Conservation (phyloP, 129 eudicot species). For the Chrysanthemum lavandulifolium region DNA sequence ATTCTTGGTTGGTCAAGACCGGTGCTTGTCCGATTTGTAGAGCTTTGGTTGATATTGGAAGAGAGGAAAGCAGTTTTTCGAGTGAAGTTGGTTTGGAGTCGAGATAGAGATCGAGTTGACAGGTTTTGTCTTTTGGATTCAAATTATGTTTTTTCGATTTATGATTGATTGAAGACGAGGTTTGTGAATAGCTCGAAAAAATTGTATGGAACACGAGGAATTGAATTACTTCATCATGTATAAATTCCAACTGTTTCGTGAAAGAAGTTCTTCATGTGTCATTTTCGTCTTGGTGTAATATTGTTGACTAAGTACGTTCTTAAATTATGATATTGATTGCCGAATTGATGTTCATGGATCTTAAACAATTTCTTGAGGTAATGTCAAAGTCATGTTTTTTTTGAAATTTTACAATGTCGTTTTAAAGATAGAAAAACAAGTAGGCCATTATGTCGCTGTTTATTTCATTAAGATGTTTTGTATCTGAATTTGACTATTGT, state of each 20-base stretch:
- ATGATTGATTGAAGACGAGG: not conserved
- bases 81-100: slow-evolving; percentile 31
- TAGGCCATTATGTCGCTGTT: too few species aligned
- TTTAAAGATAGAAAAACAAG: too few species aligned
- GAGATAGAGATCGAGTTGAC: not conserved
- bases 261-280: not conserved
- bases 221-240: not conserved
- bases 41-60: slow-evolving; percentile 32
- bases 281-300: not conserved
- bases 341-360: not conserved
- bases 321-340: not conserved
- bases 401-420: too few species aligned
- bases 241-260: not conserved
- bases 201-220: not conserved
- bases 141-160: not conserved
- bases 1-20: slow-evolving; percentile 46
- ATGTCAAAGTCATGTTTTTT: too few species aligned
- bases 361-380: too few species aligned
- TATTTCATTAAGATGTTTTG: too few species aligned
- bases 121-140: not conserved
- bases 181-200: not conserved
- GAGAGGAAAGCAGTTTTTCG: slow-evolving; percentile 30
- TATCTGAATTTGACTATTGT: too few species aligned
- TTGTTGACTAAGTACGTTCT: not conserved
- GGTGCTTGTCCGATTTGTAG: slow-evolving; percentile 60